Evolutionary conservation across 2,329 filamentous ascomycete genomes (phyloP), one percentile per base, ranked within the genome.

Genomic region (Paraconiothyrium sp.): DNA sequence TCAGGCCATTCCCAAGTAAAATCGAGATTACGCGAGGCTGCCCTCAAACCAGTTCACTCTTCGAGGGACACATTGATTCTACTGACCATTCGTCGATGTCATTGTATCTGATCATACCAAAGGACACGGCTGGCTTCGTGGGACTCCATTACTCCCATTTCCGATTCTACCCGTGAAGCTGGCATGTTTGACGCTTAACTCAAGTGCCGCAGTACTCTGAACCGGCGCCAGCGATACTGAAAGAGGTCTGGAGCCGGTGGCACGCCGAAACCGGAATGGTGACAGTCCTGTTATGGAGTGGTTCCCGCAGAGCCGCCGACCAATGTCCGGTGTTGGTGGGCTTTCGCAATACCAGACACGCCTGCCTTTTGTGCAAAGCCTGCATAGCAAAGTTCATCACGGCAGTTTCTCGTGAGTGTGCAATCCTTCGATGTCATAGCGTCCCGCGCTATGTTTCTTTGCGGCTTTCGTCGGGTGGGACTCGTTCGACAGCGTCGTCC

Each of bases 241-340:
- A 46, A 24, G 7, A 22, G 43, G 39, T 13, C 9, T 46, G 43
- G 43, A 13, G 20, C 43, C 20, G 43, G n/a, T 13, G 43, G n/a
- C 10, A 20, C 22, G 24, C 43, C 43, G 20, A 46, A 8, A 24
- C n/a, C 43, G 43, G 43, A n/a, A 6, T 46, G 10, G 20, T 9
- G 43, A 11, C 20, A 46, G 4, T 11, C 43, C 20, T 9, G 2
- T 13, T 24, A 24, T 13, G 20, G 43, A 6, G 24, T 48, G 30
- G 46, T 32, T 30, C 20, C 46, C 46, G 46, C 46, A 32, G 46
- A 30, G 20, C n/a, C 46, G 30, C 46, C 46, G 46, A 48, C 30
- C 13, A 32, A 48, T 30, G 1, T 48, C 46, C 46, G 46, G 9
- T 13, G 11, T 32, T 13, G 20, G 46, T 30, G 24, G 24, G 46